Conservation (phyloP, 768 basidiomycete species). For the Tremella mesenterica region DNA sequence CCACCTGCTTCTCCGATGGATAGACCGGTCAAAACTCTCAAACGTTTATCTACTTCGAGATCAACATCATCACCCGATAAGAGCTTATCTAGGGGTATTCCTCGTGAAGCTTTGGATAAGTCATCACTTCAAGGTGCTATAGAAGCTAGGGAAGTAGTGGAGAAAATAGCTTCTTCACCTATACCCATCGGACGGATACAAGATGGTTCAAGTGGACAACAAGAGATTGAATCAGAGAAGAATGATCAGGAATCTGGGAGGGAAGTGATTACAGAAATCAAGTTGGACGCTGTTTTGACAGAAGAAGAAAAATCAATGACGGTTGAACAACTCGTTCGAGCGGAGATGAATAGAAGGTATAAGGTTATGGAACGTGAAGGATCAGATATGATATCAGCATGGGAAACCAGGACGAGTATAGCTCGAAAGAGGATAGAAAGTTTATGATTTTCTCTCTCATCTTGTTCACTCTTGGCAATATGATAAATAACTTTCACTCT, state of each 20-base stretch:
- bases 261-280: conserved; percentile 6
- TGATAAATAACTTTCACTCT: too few relatives aligned
- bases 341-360: conserved; percentile 63
- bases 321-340: conserved; percentile 71
- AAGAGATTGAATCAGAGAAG: background rate
- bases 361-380: conserved; percentile 55
- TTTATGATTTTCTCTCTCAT: too few relatives aligned
- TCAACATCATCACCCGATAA: background rate
- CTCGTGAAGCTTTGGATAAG: conserved; percentile 16
- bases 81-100: background rate
- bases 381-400: conserved; percentile 49
- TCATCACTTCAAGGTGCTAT: conserved; percentile 16
- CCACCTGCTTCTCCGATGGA: conserved; percentile 22
- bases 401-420: conserved; percentile 49
- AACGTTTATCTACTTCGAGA: background rate
- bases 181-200: conserved; percentile 1
- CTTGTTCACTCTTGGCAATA: too few relatives aligned
- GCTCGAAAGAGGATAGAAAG: conserved; percentile 44
- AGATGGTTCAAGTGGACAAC: background rate
- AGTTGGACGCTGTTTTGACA: conserved; percentile 44
- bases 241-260: background rate
- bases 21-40: background rate
- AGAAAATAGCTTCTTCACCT: conserved; percentile 17
- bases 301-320: conserved; percentile 69
- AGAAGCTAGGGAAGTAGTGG: conserved; percentile 26